phyloP scores from a whole-genome alignment of 352 stramenopile genomes.

The Pythium coloratum region DNA sequence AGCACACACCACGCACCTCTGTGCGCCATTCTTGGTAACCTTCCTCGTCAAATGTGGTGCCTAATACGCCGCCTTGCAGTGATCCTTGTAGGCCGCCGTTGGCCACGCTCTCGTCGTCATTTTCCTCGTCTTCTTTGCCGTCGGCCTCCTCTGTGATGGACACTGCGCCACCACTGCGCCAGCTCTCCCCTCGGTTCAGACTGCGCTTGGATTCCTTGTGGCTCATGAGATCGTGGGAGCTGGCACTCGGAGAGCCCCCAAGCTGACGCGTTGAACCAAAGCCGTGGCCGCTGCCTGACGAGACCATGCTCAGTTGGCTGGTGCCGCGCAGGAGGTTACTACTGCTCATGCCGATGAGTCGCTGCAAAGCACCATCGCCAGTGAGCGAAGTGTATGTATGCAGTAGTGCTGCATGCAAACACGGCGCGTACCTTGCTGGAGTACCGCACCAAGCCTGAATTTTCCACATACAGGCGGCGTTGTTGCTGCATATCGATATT shows the following conservation, averaged over 20 bases:
- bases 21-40: slow-evolving; percentile 71
- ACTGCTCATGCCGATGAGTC: slow-evolving; percentile 16
- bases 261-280: slow-evolving; percentile 10
- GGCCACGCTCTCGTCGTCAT: slow-evolving; percentile 17
- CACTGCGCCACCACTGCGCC: slow-evolving; percentile 21
- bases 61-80: slow-evolving; percentile 24
- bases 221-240: slow-evolving; percentile 6
- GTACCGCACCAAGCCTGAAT: slow-evolving; percentile 14
- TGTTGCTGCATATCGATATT: slow-evolving; percentile 15
- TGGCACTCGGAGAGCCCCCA: neutral
- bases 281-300: neutral
- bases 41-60: slow-evolving; percentile 56
- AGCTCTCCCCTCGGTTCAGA: slow-evolving; percentile 18
- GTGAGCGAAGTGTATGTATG: too few relatives aligned
- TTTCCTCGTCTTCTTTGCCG: slow-evolving; percentile 27
- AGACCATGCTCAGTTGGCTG: slow-evolving; percentile 12
- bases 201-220: slow-evolving; percentile 36
- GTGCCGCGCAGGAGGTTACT: slow-evolving; percentile 6
- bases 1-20: slow-evolving; percentile 22
- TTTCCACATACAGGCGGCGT: slow-evolving; percentile 25
- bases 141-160: slow-evolving; percentile 27
- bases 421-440: slow-evolving; percentile 20
- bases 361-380: slow-evolving; percentile 1
- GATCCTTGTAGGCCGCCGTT: neutral
- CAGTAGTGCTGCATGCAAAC: too few relatives aligned